A percentile compares a stretch with the other conserved stretches of the same genome.
Conservation (phyloP, 1,284 basidiomycete genomes). For the Pseudozyma tsukubaensis region DNA sequence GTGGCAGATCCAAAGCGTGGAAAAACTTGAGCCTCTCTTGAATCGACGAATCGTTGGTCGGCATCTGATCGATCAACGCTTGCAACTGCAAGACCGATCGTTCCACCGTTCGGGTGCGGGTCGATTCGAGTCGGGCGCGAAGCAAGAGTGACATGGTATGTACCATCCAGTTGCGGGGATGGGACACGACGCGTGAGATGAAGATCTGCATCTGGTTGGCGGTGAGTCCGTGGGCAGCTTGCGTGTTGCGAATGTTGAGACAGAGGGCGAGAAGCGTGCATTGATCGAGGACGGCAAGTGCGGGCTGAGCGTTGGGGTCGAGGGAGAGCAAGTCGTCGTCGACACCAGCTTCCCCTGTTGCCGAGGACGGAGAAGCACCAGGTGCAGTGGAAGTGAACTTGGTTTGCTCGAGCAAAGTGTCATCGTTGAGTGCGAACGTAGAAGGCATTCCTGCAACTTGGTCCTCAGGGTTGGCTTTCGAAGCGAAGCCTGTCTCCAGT, state of each 20-base stretch:
- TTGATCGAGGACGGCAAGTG: conserved; percentile 63
- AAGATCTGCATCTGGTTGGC: conserved; percentile 66
- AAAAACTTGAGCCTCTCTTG: conserved; percentile 64
- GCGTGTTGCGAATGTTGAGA: conserved; percentile 65
- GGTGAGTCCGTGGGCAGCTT: conserved; percentile 67
- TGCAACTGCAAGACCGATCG: conserved; percentile 66
- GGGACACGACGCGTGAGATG: conserved; percentile 59
- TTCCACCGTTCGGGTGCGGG: conserved; percentile 65
- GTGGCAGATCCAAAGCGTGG: conserved; percentile 62
- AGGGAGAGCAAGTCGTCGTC: conserved; percentile 72
- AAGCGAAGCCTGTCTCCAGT: conserved; percentile 49
- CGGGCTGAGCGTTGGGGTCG: conserved; percentile 83
- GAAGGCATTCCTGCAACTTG: conserved; percentile 74
- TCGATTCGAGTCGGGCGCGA: conserved; percentile 63
- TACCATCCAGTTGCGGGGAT: conserved; percentile 67
- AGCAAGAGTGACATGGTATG: conserved; percentile 68
- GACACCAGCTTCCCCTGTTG: conserved; percentile 72
- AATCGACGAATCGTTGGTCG: conserved; percentile 67
- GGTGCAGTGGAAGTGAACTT: conserved; percentile 77
- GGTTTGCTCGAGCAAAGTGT: conserved; percentile 94
- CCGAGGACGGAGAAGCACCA: conserved; percentile 63
- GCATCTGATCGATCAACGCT: conserved; percentile 68
- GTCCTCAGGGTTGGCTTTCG: conserved; percentile 48
- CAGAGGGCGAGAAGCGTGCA: conserved; percentile 65
- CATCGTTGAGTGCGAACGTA: conserved; percentile 88